Conservation (phyloP, 179 eudicot species). For the Corrigiola litoralis region DNA sequence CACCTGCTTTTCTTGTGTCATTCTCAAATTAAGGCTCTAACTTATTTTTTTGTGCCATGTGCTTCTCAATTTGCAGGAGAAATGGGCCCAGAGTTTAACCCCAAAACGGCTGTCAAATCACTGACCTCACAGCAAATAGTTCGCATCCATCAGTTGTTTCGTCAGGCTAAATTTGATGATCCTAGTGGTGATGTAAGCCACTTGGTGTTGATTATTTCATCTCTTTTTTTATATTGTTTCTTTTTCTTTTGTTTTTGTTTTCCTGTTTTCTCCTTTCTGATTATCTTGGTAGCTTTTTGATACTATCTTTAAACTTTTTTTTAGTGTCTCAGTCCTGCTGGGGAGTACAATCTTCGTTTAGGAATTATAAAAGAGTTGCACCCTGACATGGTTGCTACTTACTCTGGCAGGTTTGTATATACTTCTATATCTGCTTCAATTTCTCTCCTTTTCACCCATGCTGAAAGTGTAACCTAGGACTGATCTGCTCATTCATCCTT, state of each 20-base stretch:
- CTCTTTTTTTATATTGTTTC: neutral
- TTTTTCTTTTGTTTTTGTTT: neutral
- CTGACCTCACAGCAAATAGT: constrained; percentile 85
- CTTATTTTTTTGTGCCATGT: no score
- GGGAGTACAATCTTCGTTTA: constrained; percentile 96
- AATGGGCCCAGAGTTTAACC: constrained; percentile 86
- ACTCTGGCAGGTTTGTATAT: constrained; percentile 85
- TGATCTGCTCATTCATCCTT: neutral
- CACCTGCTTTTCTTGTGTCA: neutral
- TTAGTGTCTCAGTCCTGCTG: constrained; percentile 99
- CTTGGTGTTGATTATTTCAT: neutral
- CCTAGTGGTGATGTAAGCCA: constrained; percentile 93
- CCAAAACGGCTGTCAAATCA: constrained; percentile 83
- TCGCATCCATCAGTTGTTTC: constrained; percentile 96
- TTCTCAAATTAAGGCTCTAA: no score
- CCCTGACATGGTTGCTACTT: constrained; percentile 99
- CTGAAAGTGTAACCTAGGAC: neutral
- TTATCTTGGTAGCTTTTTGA: neutral
- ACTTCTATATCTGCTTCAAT: neutral
- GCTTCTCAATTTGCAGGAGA: constrained; percentile 58
- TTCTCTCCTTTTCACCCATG: neutral
- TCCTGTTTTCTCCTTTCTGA: neutral
- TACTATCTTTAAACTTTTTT: constrained; percentile 10
- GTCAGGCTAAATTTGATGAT: constrained; percentile 97
- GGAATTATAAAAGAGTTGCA: constrained; percentile 98